phyloP scores from a whole-genome alignment of 108 stramenopile genomes.

The Skeletonema marinoi region DNA sequence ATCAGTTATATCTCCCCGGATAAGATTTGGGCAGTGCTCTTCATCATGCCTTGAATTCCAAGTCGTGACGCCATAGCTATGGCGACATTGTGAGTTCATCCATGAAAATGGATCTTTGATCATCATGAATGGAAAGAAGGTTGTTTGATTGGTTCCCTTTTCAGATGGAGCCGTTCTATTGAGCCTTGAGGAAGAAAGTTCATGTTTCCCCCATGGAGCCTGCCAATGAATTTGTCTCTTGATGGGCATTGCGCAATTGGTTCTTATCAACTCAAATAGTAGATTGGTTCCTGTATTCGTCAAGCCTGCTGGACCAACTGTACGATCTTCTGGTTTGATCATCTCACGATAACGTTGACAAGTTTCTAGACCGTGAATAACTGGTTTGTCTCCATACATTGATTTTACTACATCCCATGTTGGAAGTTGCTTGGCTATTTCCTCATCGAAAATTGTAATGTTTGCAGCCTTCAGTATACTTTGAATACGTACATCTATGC shows the following conservation, averaged over 20 bases:
- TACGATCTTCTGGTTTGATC: slow-evolving; percentile 13
- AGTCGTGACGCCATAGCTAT: slow-evolving; percentile 31
- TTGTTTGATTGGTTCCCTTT: slow-evolving; percentile 39
- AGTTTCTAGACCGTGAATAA: slow-evolving; percentile 51
- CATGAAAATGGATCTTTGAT: slow-evolving; percentile 61
- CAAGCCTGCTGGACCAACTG: slow-evolving; percentile 40
- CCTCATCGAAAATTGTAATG: no score
- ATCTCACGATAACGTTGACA: slow-evolving; percentile 41
- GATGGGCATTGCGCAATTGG: slow-evolving; percentile 61
- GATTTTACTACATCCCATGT: slow-evolving; percentile 63
- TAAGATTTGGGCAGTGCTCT: slow-evolving; percentile 51
- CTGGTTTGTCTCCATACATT: slow-evolving; percentile 28
- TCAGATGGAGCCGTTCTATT: neutral
- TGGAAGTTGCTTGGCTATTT: slow-evolving; percentile 53
- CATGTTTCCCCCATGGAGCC: no score
- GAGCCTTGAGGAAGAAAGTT: neutral
- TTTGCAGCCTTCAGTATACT: no score
- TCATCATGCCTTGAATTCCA: slow-evolving; percentile 36
- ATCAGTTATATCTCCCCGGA: slow-evolving; percentile 27
- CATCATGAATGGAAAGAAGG: slow-evolving; percentile 53
- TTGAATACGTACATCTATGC: no score
- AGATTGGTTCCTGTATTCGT: slow-evolving; percentile 91
- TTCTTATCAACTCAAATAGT: slow-evolving; percentile 50
- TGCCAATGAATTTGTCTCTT: neutral
- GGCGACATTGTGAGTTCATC: slow-evolving; percentile 53